Evolutionary conservation across 768 basidiomycete genomes (phyloP), one percentile per base, ranked within the genome.

Genomic region (Tephrocybe sp.): DNA sequence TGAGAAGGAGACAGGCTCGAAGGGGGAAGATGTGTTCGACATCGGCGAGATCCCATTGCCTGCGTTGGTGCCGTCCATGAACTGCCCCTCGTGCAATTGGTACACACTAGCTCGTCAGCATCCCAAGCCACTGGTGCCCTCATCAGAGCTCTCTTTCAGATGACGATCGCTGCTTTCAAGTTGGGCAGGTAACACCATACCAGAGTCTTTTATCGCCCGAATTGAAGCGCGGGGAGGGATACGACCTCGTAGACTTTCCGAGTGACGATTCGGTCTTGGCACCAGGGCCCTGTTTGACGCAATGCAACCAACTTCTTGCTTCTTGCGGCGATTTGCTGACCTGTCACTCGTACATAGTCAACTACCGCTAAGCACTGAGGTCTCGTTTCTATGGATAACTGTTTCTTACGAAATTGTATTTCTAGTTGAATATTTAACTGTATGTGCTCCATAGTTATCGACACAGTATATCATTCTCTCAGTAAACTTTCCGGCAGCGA

Each of bases 151-250:
- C 16, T 81, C 82, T 2, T 2, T 87, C 86, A 2, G 86, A 88
- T 56, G 84, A 89, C 49, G 83, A 87, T 53, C 77, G 75, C 0
- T 73, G 75, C 52, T 51, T 80, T n/a, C n/a, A n/a, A n/a, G n/a
- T 80, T 22, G 84, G 85, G 0, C 83, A 86, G 62, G 82, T 87
- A 15, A 87, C 84, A 0, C 85, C 86, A n/a, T 77, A 78, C 51
- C 82, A 83, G n/a, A n/a, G 82, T 57, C 64, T 88, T 26, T 78
- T 81, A 31, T 89, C 86, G 7, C 84, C 86, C 5, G 74, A 71
- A 16, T 64, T 77, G 35, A 79, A 73, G 28, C 74, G 76, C 31
- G 55, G 63, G 18, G 61, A 67, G 52, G 58, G 38, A 45, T 26
- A 16, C n/a, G 40, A 45, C 11, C 38, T 72, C 45, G 63, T 66